Percentiles rank a stretch among this genome's conserved stretches.
phyloP scores from a whole-genome alignment of 257 asterid genomes.

The Cruciata laevipes region DNA sequence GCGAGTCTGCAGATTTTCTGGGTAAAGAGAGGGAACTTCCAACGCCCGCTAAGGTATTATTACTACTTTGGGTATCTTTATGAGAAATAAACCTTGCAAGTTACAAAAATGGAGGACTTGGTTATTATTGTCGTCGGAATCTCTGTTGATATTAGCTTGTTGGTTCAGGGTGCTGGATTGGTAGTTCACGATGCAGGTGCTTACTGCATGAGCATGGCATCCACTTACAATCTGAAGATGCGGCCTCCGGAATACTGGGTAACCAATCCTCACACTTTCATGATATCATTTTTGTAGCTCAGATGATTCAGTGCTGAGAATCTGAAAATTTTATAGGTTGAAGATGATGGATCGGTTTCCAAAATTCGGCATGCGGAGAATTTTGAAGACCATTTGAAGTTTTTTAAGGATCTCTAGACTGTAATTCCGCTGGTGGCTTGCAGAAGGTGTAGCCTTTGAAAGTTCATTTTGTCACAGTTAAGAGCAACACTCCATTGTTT shows the following conservation, averaged over 20 bases:
- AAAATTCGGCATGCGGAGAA: slow-evolving; percentile 82
- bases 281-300: background rate
- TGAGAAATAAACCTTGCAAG: background rate
- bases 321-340: slow-evolving; percentile 36
- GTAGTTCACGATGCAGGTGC: slow-evolving; percentile 99
- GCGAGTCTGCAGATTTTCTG: slow-evolving; percentile 96
- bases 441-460: background rate
- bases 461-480: background rate
- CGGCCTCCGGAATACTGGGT: slow-evolving; percentile 98
- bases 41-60: slow-evolving; percentile 68
- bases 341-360: slow-evolving; percentile 71
- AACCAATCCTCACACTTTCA: slow-evolving; percentile 12
- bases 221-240: slow-evolving; percentile 98
- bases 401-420: slow-evolving; percentile 62
- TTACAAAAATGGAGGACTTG: background rate
- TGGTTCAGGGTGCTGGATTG: slow-evolving; percentile 78
- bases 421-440: background rate
- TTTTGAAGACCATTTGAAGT: slow-evolving; percentile 72
- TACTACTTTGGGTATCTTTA: background rate
- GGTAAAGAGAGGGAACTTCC: slow-evolving; percentile 90
- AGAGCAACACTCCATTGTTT: background rate
- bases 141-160: slow-evolving; percentile 11
- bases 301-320: background rate
- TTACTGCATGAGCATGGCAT: slow-evolving; percentile 99
- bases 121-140: background rate